These are phyloP conservation scores for Ophiostoma sp. DNA, from an alignment of 2,329 filamentous ascomycete genomes.

Conservation along the genomic window DNA sequence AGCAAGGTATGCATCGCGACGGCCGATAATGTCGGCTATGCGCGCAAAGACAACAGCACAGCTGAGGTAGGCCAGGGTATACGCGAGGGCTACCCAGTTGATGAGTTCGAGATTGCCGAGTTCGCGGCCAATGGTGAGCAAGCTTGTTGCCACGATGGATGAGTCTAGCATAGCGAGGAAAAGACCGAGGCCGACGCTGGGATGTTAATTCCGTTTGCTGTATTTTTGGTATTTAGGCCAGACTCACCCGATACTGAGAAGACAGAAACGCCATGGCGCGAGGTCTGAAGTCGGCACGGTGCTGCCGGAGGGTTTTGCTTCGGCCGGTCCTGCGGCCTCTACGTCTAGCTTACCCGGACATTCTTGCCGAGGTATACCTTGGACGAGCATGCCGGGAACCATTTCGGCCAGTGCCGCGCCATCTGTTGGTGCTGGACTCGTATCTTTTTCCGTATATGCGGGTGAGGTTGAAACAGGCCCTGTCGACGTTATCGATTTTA, in stretches of 20 bases:
- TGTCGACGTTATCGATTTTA: background rate
- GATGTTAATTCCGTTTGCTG: background rate
- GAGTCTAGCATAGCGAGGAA: conserved; percentile 56
- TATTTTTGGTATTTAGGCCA: background rate
- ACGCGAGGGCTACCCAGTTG: conserved; percentile 52
- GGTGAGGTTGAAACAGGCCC: background rate
- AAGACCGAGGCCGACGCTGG: conserved; percentile 47
- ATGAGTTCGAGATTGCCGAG: conserved; percentile 42
- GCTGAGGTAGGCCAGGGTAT: conserved; percentile 52
- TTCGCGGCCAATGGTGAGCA: conserved; percentile 51
- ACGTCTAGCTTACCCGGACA: background rate
- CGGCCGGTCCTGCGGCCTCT: background rate
- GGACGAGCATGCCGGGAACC: background rate
- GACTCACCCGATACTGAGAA: conserved; percentile 25
- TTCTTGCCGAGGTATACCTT: background rate
- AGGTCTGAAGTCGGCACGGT: background rate
- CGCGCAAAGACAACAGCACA: conserved; percentile 53
- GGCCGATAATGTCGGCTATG: conserved; percentile 49
- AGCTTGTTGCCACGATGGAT: conserved; percentile 54
- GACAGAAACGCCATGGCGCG: conserved; percentile 24
- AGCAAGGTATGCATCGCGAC: conserved; percentile 45
- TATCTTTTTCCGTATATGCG: background rate
- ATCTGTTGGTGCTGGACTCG: background rate
- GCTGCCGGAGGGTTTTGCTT: background rate
- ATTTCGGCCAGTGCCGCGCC: background rate